Evolutionary conservation across 2,329 filamentous ascomycete species (phyloP).

Genomic region (Cladophialophora carrionii): DNA sequence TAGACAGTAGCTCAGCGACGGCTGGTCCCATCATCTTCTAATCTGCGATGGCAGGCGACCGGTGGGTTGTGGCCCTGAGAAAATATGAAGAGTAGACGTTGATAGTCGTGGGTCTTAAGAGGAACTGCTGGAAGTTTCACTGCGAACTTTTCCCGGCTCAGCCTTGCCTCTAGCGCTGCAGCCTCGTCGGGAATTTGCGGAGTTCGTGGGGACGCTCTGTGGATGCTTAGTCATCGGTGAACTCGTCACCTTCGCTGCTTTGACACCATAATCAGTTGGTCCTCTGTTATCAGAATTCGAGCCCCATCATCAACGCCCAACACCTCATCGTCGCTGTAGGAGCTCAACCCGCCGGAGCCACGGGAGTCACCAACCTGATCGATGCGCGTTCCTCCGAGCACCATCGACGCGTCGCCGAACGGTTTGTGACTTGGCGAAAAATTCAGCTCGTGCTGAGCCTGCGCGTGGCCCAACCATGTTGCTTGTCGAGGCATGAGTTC

Average conservation of each 20-base stretch:
- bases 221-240: constrained; percentile 4
- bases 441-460: neutral
- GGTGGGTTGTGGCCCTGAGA: no score
- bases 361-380: neutral
- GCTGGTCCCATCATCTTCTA: neutral
- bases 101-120: no score
- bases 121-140: no score
- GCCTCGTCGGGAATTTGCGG: constrained; percentile 8
- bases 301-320: neutral
- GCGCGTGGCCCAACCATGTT: constrained; percentile 16
- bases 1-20: neutral
- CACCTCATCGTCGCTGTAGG: neutral
- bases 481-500: constrained; percentile 30
- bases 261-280: neutral
- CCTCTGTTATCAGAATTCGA: neutral
- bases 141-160: neutral
- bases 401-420: neutral
- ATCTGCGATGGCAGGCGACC: no score
- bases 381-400: neutral
- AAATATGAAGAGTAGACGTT: no score
- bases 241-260: neutral
- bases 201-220: neutral
- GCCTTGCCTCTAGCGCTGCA: neutral
- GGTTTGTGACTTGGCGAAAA: neutral
- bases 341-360: neutral